Percentiles rank a stretch among this genome's conserved stretches.
These are phyloP conservation scores for Penicillium italicum DNA, from an alignment of 2,329 filamentous ascomycete species.

Conservation along the genomic window DNA sequence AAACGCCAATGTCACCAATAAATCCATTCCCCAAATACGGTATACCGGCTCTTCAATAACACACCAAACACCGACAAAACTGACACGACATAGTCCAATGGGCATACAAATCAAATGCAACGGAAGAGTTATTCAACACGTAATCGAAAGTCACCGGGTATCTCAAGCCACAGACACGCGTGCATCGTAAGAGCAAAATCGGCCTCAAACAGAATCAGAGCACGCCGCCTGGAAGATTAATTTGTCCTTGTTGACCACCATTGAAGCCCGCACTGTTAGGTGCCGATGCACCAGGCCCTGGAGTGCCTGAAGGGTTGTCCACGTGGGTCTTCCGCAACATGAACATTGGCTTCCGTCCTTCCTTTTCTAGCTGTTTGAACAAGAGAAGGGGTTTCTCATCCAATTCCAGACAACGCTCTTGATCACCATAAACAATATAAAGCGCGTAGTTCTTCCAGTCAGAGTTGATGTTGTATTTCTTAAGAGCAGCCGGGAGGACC, in stretches of 20 bases:
- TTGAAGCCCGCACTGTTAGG: slow-evolving; percentile 35
- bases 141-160: slow-evolving; percentile 8
- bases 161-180: slow-evolving; percentile 12
- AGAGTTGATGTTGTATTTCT: slow-evolving; percentile 97
- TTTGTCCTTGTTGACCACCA: slow-evolving; percentile 26
- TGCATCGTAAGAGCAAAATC: slow-evolving; percentile 3
- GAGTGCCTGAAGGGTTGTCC: slow-evolving; percentile 22
- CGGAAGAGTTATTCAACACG: not conserved
- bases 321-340: slow-evolving; percentile 75
- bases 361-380: slow-evolving; percentile 95
- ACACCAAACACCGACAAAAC: slow-evolving; percentile 7
- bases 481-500: slow-evolving; percentile 88
- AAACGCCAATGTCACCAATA: slow-evolving; percentile 5
- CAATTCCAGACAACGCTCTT: slow-evolving; percentile 86
- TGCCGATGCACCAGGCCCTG: slow-evolving; percentile 19
- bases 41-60: not conserved
- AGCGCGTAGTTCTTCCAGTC: slow-evolving; percentile 97
- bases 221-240: slow-evolving; percentile 34
- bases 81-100: not conserved
- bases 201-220: slow-evolving; percentile 18
- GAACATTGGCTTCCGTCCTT: slow-evolving; percentile 98
- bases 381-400: slow-evolving; percentile 92
- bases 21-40: not conserved
- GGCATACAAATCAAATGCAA: slow-evolving; percentile 3
- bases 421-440: slow-evolving; percentile 98